phyloP scores from a whole-genome alignment of 2,329 filamentous ascomycete species.

The Leptographium radiaticola region DNA sequence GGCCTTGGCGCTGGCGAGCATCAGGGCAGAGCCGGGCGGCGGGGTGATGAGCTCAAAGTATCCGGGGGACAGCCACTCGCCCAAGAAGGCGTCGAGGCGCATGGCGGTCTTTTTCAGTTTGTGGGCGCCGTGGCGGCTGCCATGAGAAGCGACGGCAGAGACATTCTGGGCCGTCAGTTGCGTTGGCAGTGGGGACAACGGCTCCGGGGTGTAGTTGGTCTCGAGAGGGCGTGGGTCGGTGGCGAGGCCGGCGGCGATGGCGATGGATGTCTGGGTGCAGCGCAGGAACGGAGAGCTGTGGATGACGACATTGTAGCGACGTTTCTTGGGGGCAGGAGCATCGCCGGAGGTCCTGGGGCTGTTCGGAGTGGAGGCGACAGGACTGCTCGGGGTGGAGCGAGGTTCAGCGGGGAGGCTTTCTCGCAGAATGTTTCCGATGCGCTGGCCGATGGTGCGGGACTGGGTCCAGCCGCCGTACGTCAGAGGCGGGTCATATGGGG shows the following conservation, averaged over 20 bases:
- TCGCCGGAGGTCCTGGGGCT: slow-evolving; percentile 5
- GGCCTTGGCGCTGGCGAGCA: slow-evolving; percentile 81
- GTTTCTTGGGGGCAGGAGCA: slow-evolving; percentile 30
- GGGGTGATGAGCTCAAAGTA: slow-evolving; percentile 91
- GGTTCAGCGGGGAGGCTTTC: slow-evolving; percentile 32
- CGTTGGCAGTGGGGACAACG: neutral
- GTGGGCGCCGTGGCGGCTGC: neutral
- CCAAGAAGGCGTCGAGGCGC: slow-evolving; percentile 81
- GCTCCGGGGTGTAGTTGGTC: neutral
- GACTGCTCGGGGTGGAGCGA: neutral
- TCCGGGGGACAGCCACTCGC: slow-evolving; percentile 87
- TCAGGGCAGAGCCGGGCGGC: slow-evolving; percentile 71
- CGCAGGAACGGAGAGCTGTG: slow-evolving; percentile 90
- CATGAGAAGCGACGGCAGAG: neutral
- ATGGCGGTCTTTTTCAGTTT: slow-evolving; percentile 46
- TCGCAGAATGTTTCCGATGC: slow-evolving; percentile 63
- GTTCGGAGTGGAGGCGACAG: neutral
- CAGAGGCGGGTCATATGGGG: slow-evolving; percentile 88
- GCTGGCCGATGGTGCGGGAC: slow-evolving; percentile 64
- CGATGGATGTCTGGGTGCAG: slow-evolving; percentile 85
- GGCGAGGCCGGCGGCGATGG: slow-evolving; percentile 72
- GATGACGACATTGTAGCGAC: slow-evolving; percentile 66
- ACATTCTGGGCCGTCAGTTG: neutral
- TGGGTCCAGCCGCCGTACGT: slow-evolving; percentile 93
- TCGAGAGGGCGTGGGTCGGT: slow-evolving; percentile 33